phyloP scores from a whole-genome alignment of 768 basidiomycete genomes.

The Pleurotus citrinopileatus region DNA sequence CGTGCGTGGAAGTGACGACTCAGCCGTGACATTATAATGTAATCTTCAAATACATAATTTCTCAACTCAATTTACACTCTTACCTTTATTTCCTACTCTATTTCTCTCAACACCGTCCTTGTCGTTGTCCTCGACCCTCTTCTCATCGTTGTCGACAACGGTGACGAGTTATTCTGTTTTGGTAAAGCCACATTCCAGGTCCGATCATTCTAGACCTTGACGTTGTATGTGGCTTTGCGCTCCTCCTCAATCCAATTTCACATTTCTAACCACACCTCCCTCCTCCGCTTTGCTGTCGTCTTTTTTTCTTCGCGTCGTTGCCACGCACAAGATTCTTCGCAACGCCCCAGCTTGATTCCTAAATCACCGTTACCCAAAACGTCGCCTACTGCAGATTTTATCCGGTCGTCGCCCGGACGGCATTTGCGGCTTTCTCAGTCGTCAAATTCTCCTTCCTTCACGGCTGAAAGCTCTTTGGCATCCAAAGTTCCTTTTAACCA shows the following conservation, averaged over 20 bases:
- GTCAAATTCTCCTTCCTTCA: slow-evolving; percentile 18
- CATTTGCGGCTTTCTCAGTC: slow-evolving; percentile 16
- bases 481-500: slow-evolving; percentile 6
- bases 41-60: slow-evolving; percentile 3
- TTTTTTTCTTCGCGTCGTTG: not conserved
- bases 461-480: slow-evolving; percentile 28
- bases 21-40: slow-evolving; percentile 3
- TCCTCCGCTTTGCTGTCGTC: not conserved
- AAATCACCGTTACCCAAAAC: slow-evolving; percentile 11
- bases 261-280: not conserved
- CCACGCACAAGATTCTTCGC: not conserved
- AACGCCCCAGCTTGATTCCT: not conserved
- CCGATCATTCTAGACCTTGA: slow-evolving; percentile 20
- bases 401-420: slow-evolving; percentile 21
- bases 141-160: not conserved
- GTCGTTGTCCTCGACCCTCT: slow-evolving; percentile 8
- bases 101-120: slow-evolving; percentile 17
- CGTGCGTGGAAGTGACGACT: slow-evolving; percentile 42
- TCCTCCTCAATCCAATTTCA: slow-evolving; percentile 5
- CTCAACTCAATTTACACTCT: not conserved
- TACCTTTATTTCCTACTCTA: slow-evolving; percentile 15
- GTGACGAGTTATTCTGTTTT: not conserved
- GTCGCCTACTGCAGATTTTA: slow-evolving; percentile 16
- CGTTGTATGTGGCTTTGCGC: slow-evolving; percentile 14
- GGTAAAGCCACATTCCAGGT: slow-evolving; percentile 22